Evolutionary conservation across 1,139 yeast species (phyloP).

Genomic region (Magnusiomyces suaveolens): DNA sequence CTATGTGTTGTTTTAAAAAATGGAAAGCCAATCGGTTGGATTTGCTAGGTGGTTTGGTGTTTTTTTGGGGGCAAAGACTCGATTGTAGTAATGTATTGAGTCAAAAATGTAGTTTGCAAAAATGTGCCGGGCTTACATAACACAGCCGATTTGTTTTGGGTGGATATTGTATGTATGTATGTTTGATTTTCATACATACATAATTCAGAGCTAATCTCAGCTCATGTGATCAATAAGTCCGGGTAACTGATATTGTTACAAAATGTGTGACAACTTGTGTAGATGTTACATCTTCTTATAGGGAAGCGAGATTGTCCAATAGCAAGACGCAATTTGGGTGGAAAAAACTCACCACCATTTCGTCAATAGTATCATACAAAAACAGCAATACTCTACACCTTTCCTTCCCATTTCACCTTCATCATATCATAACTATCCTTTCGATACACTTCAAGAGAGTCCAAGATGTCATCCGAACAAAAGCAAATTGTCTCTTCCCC

Average conservation of each 20-base stretch:
- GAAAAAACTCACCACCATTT: background rate
- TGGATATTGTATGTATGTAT: too few relatives aligned
- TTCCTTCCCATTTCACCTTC: background rate
- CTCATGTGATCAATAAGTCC: background rate
- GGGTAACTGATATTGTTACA: background rate
- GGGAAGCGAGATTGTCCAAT: background rate
- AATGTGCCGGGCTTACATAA: too few relatives aligned
- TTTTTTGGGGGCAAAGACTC: background rate
- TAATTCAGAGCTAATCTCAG: too few relatives aligned
- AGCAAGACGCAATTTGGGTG: background rate
- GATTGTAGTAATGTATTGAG: background rate
- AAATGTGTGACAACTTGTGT: background rate
- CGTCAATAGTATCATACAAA: background rate
- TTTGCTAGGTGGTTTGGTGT: background rate
- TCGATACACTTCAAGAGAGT: background rate
- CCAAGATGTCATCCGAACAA: conserved; percentile 24
- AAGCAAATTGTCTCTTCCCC: conserved; percentile 31
- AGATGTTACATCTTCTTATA: background rate
- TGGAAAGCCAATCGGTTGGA: background rate
- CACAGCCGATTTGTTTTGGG: background rate
- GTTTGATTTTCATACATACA: too few relatives aligned
- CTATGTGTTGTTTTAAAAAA: background rate
- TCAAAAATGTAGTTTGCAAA: too few relatives aligned
- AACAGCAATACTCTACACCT: background rate
- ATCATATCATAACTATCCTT: background rate